Base-by-base conservation (phyloP, 805 yeast genomes). In the Schizosaccharomyces japonicus region DNA sequence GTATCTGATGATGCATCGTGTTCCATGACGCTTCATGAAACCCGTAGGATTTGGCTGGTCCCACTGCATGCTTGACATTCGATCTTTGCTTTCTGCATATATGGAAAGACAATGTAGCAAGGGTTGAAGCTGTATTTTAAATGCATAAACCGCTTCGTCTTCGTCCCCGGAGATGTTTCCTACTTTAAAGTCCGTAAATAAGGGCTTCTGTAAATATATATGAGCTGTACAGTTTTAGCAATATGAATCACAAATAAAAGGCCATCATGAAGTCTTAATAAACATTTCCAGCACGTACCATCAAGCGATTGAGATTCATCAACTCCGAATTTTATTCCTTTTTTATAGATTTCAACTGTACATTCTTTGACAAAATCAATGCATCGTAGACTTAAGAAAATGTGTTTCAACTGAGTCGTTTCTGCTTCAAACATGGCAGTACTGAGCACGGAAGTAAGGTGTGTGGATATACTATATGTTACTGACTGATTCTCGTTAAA, bases 291-390 rank as follows among this genome's bases (percentile, higher is more conserved):
- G 4, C 8, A 7, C 17, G 5, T 36, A 36, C 42, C 42, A 13
- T 36, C 27, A 10, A 36, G 23, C 3, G 42, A 36, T 23, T 36
- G 42, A 17, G 42, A 36, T 36, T 36, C 42, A 17, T 36, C 42
- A 25, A 36, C 42, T 36, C 27, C 42, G 23, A 36, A 36, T 13
- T 27, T 25, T 3, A 36, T 17, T 36, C 42, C 42, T 5, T 27
- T 25, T 8, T 11, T 36, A 6, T 25, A 19, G 7, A 36, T 36
- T 36, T 36, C 42, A 6, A 36, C 26, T 19, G 42, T 36, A 36
- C 42, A 36, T 36, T 36, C 42, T 23, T 36, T 36, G 7, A 27
- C 25, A 36, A 36, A 36, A 36, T 36, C 42, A 36, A 36, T 21
- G 23, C 42, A 36, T 36, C 23, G 17, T 5, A 36, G n/a, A 19